Percentiles rank a stretch among this genome's conserved stretches.
These are phyloP conservation scores for Sporopachydermia cereana DNA, from an alignment of 1,139 yeast genomes.

Conservation along the genomic window DNA sequence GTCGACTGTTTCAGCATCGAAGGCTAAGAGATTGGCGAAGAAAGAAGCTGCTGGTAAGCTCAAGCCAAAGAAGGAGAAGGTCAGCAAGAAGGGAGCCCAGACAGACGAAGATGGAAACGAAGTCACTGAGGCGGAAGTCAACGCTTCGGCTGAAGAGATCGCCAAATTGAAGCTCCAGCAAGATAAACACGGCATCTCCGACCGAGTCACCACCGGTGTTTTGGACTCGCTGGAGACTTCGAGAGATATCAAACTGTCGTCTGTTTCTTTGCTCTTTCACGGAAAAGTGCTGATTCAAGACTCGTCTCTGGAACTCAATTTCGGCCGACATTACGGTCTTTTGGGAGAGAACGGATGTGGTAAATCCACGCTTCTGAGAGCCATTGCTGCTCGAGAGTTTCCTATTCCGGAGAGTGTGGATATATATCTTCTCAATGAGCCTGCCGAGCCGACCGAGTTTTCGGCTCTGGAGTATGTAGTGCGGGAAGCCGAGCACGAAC, in stretches of 20 bases:
- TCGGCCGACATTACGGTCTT: slow-evolving; percentile 93
- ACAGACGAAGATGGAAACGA: slow-evolving; percentile 31
- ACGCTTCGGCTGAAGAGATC: slow-evolving; percentile 54
- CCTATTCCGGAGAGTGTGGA: slow-evolving; percentile 91
- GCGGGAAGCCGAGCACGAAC: slow-evolving; percentile 87
- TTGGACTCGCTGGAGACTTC: slow-evolving; percentile 81
- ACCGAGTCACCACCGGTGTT: slow-evolving; percentile 97
- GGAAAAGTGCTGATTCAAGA: slow-evolving; percentile 95
- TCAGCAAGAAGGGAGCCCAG: slow-evolving; percentile 42
- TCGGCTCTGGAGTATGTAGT: slow-evolving; percentile 96
- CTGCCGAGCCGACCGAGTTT: slow-evolving; percentile 87
- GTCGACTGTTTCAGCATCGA: slow-evolving; percentile 58
- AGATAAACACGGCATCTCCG: slow-evolving; percentile 88
- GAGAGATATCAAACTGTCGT: slow-evolving; percentile 84
- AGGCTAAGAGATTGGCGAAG: slow-evolving; percentile 74
- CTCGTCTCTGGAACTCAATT: slow-evolving; percentile 82
- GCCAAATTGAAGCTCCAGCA: slow-evolving; percentile 84
- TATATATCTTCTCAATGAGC: slow-evolving; percentile 87
- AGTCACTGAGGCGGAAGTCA: slow-evolving; percentile 37
- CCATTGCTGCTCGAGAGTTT: slow-evolving; percentile 91
- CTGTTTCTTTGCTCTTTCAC: slow-evolving; percentile 88
- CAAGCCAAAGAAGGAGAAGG: slow-evolving; percentile 45
- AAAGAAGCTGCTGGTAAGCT: slow-evolving; percentile 51
- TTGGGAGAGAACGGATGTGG: slow-evolving; percentile 99
- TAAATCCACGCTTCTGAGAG: slow-evolving; percentile 86